Base-by-base conservation (phyloP, 1,284 basidiomycete species). In the Malassezia pachydermatis region DNA sequence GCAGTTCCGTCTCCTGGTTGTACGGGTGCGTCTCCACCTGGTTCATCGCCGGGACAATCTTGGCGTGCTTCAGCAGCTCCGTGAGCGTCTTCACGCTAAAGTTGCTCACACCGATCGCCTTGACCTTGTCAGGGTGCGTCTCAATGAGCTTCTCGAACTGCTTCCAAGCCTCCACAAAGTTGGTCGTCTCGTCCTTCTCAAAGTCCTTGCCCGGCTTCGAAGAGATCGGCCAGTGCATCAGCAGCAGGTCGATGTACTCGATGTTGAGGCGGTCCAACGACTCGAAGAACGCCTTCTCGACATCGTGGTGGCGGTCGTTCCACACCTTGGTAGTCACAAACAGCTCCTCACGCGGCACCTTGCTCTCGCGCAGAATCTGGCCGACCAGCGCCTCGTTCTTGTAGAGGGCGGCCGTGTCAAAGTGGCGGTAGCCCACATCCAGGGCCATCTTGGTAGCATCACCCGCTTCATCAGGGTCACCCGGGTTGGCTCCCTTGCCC, bases 251-350 rank as follows among this genome's bases (percentile, higher is more conserved):
- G 51, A 88, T 77, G 73, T 88, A 88, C 28, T 78, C 76, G 4
- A 82, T 78, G 45, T 79, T 78, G 37, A 89, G 80, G 62, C 80
- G 78, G 59, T 77, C 74, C 43, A 89, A 76, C 25, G 84, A 85
- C 46, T 77, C 79, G 63, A 83, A 81, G 66, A 84, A 54, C 4
- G 84, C 84, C 9, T 39, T 49, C 36, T 58, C 58, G 1, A 53
- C 53, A 22, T 60, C 51, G 30, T 57, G 39, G 16, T 58, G 57
- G 30, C 46, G 39, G 3, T 44, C 41, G 79, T 78, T 75, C 79
- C 82, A 84, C 25, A 88, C 76, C 74, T 90, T 88, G 51, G 82
- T 83, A 3, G 86, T 85, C 49, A 90, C 80, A 71, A 86, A 90
- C 51, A 92, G 77, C 55, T 90, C 83, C 28, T 79, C 78, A 57